Conservation (phyloP, 805 yeast species). For the Yamadazyma akitaensis region DNA sequence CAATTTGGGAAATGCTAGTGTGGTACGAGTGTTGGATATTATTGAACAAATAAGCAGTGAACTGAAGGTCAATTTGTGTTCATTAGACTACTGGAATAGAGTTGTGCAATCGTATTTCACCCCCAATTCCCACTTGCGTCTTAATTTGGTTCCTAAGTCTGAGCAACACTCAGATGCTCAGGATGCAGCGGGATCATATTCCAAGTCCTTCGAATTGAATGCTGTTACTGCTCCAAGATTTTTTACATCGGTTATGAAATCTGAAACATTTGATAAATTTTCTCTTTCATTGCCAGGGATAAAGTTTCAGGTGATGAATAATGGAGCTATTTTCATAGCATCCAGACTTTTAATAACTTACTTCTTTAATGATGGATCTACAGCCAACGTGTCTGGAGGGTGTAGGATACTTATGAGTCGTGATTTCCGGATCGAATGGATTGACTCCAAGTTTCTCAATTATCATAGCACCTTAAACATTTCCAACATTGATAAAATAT, state of each 20-base stretch:
- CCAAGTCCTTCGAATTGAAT: constrained; percentile 57
- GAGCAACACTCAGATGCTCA: not conserved
- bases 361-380: constrained; percentile 66
- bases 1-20: constrained; percentile 42
- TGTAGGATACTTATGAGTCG: constrained; percentile 61
- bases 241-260: constrained; percentile 48
- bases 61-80: constrained; percentile 23
- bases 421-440: constrained; percentile 64
- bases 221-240: constrained; percentile 63
- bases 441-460: constrained; percentile 49
- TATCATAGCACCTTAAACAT: constrained; percentile 25
- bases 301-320: constrained; percentile 38
- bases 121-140: constrained; percentile 28
- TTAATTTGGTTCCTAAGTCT: constrained; percentile 21
- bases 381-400: constrained; percentile 58
- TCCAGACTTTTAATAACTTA: constrained; percentile 26
- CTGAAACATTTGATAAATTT: constrained; percentile 36
- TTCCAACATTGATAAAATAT: constrained; percentile 6
- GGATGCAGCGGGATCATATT: constrained; percentile 3
- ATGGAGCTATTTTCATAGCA: constrained; percentile 35
- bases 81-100: constrained; percentile 36
- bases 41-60: constrained; percentile 38
- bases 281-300: constrained; percentile 33
- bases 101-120: constrained; percentile 30
- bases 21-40: constrained; percentile 36